phyloP scores from a whole-genome alignment of 345 rosid species.

The Dipteronia dyeriana region DNA sequence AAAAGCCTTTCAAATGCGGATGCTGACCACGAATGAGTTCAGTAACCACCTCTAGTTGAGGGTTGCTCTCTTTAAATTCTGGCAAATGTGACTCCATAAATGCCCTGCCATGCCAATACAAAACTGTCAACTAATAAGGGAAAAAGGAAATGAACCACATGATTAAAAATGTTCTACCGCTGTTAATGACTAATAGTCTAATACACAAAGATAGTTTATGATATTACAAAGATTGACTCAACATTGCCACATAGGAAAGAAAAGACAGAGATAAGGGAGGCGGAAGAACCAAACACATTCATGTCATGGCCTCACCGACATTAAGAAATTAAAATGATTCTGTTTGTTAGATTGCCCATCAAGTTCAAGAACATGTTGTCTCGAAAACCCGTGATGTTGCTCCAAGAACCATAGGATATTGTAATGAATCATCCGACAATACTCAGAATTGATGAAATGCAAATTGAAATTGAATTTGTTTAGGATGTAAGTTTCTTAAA shows the following conservation, averaged over 20 bases:
- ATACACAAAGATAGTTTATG: neutral
- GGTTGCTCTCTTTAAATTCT: conserved; percentile 60
- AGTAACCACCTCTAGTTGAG: conserved; percentile 72
- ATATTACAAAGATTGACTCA: too few species aligned
- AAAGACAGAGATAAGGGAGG: neutral
- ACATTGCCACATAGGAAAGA: neutral
- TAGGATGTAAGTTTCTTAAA: neutral
- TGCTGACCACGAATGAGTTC: conserved; percentile 84
- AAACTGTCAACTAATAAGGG: neutral
- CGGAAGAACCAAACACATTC: neutral
- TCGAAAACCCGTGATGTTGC: neutral
- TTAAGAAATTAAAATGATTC: neutral
- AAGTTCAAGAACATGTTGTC: neutral
- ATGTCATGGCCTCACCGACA: neutral
- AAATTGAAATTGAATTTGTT: too few species aligned
- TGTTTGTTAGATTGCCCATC: neutral
- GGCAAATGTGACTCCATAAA: conserved; percentile 84
- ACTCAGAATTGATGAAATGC: too few species aligned
- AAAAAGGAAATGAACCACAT: neutral
- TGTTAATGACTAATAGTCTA: neutral
- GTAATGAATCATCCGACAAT: too few species aligned
- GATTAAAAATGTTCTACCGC: neutral
- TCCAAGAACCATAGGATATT: neutral
- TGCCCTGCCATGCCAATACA: conserved; percentile 42
- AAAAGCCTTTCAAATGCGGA: conserved; percentile 78